These are phyloP conservation scores for Microstegium vimineum DNA, from an alignment of 176 grass and related monocot species.

Conservation along the genomic window DNA sequence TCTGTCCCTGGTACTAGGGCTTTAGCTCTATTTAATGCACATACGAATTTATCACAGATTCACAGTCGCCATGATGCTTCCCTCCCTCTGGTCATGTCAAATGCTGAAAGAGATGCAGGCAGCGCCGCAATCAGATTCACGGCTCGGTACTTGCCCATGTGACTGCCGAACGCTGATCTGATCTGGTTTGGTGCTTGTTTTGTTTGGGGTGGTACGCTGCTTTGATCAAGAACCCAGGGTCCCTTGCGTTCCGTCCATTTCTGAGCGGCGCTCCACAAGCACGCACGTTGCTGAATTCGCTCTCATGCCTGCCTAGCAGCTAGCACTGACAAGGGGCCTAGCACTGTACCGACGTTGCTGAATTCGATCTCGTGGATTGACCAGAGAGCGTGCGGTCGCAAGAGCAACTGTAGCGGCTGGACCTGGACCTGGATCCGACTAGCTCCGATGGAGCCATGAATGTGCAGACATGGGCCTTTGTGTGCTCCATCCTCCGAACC, in stretches of 20 bases:
- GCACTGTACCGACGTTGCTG: background rate
- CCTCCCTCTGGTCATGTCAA: background rate
- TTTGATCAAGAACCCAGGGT: background rate
- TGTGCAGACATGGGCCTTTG: background rate
- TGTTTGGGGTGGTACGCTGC: background rate
- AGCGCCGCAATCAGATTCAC: background rate
- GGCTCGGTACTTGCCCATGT: background rate
- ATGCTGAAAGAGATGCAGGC: background rate
- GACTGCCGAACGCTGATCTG: background rate
- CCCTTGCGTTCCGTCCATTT: background rate
- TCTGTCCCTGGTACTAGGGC: background rate
- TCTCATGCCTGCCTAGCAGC: too few relatives aligned
- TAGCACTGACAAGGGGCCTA: too few relatives aligned
- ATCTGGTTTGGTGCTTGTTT: background rate
- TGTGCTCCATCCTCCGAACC: background rate
- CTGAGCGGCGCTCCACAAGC: background rate
- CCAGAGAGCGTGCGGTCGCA: background rate
- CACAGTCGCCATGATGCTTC: background rate
- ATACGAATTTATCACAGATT: conserved; percentile 19
- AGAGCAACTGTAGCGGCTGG: background rate
- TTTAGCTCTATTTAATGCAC: conserved; percentile 36
- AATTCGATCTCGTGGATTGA: background rate
- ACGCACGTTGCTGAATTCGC: too few relatives aligned
- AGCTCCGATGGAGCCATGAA: background rate
- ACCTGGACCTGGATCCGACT: background rate